Evolutionary conservation across 352 stramenopile genomes (phyloP).

Genomic region (Globisporangium solare): DNA sequence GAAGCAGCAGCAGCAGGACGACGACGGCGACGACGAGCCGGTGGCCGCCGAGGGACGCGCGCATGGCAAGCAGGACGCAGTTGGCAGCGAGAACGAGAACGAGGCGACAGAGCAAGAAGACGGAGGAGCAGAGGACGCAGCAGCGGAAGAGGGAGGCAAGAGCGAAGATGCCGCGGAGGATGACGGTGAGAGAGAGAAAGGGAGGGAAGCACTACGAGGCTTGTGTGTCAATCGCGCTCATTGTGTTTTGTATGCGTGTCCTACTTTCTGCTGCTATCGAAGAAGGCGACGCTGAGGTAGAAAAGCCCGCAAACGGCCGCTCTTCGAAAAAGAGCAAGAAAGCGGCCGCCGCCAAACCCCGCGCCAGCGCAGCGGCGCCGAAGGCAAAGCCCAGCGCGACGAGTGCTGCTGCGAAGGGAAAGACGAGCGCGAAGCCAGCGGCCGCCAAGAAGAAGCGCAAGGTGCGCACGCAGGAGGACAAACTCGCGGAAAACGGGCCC

Average conservation of each 20-base stretch:
- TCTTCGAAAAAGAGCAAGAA: background rate
- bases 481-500: slow-evolving; percentile 50
- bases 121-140: background rate
- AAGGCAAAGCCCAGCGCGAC: slow-evolving; percentile 5
- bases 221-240: too few species aligned
- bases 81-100: background rate
- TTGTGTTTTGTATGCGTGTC: too few species aligned
- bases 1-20: slow-evolving; percentile 2
- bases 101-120: background rate
- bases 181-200: background rate
- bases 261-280: too few species aligned
- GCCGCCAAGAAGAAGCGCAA: slow-evolving; percentile 53
- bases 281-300: slow-evolving; percentile 6
- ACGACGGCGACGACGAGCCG: background rate
- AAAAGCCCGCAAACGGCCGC: background rate
- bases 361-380: slow-evolving; percentile 4
- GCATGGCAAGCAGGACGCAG: background rate
- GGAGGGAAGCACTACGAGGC: background rate
- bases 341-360: background rate
- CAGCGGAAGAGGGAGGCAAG: background rate
- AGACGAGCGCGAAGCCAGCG: slow-evolving; percentile 16
- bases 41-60: background rate
- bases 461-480: slow-evolving; percentile 45
- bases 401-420: slow-evolving; percentile 1
- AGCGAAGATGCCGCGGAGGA: background rate